Evolutionary conservation across 2,329 filamentous ascomycete species (phyloP).

Genomic region (Biscogniauxia sp.): DNA sequence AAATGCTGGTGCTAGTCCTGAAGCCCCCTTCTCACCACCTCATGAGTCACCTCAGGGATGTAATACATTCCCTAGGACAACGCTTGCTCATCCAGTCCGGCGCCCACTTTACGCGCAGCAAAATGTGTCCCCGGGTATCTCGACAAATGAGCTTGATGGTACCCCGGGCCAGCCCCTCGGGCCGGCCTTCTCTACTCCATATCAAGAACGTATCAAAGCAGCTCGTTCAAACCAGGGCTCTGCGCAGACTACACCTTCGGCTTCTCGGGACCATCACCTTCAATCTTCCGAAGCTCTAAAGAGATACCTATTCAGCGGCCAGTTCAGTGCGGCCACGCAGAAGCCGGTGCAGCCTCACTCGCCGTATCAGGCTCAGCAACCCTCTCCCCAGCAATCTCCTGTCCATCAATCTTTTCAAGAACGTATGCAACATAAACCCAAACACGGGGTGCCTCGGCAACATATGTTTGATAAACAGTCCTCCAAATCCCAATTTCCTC

Average conservation of each 20-base stretch:
- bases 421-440: slow-evolving; percentile 1
- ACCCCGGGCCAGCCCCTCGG: slow-evolving; percentile 54
- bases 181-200: slow-evolving; percentile 67
- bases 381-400: slow-evolving; percentile 6
- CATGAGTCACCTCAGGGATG: slow-evolving; percentile 36
- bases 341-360: slow-evolving; percentile 8
- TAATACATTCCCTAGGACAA: slow-evolving; percentile 32
- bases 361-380: slow-evolving; percentile 11
- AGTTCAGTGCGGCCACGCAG: slow-evolving; percentile 20
- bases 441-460: slow-evolving; percentile 8
- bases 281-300: slow-evolving; percentile 53
- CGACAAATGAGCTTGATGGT: slow-evolving; percentile 67
- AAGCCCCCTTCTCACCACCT: slow-evolving; percentile 53
- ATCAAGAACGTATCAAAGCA: slow-evolving; percentile 59
- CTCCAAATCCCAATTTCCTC: slow-evolving; percentile 16
- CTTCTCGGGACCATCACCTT: slow-evolving; percentile 14
- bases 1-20: slow-evolving; percentile 37
- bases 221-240: slow-evolving; percentile 38
- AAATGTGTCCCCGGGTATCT: slow-evolving; percentile 53
- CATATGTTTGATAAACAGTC: slow-evolving; percentile 8
- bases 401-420: neutral
- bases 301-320: slow-evolving; percentile 51
- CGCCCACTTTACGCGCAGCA: slow-evolving; percentile 38
- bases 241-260: slow-evolving; percentile 19
- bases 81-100: slow-evolving; percentile 31